Conservation (phyloP, 768 basidiomycete species). For the Mycena maculata region DNA sequence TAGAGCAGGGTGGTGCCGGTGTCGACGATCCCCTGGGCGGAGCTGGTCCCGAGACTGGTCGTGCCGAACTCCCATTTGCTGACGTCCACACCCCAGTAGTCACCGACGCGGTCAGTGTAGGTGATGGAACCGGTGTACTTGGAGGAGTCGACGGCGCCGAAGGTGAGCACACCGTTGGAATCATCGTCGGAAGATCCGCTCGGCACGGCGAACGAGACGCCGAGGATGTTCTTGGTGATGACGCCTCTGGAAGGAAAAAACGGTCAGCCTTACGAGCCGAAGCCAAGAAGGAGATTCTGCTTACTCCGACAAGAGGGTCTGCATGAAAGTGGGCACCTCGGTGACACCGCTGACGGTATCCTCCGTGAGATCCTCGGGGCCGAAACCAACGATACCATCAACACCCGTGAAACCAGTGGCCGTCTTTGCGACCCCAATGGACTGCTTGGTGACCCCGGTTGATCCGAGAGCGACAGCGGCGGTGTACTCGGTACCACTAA, state of each 20-base stretch:
- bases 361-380: conserved; percentile 5
- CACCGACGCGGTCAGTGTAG: neutral
- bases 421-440: conserved; percentile 1
- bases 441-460: neutral
- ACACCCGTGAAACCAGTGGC: neutral
- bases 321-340: conserved; percentile 4
- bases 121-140: conserved; percentile 4
- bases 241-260: neutral
- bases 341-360: conserved; percentile 2
- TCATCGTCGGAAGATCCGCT: neutral
- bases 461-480: conserved; percentile 4
- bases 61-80: neutral
- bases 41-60: neutral
- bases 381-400: conserved; percentile 20
- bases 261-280: neutral
- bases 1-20: conserved; percentile 7
- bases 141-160: neutral
- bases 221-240: neutral
- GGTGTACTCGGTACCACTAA: conserved; percentile 17
- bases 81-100: neutral
- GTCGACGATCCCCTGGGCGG: too few species aligned
- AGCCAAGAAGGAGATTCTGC: neutral
- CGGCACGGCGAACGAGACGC: neutral
- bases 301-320: conserved; percentile 2
- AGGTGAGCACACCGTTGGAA: conserved; percentile 12